Evolutionary conservation across 495 filamentous ascomycete species (phyloP), one percentile per base, ranked within the genome.

Genomic region (Tuber calosporum): DNA sequence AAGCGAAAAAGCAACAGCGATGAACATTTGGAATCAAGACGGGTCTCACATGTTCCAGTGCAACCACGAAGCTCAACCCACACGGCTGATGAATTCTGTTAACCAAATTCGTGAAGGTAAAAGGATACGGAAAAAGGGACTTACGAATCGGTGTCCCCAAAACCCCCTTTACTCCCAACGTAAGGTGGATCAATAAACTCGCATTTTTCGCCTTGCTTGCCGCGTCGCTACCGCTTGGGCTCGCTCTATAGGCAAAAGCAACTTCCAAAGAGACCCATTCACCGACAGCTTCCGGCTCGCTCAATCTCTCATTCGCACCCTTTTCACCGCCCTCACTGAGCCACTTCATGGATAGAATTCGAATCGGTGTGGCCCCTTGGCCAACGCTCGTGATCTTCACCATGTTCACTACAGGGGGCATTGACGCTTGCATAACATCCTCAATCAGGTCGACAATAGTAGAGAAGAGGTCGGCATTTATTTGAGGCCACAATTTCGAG

Each of bases 31-130:
- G 43, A 1, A 4, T 34, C 17, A 7, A 20, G 9, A 5, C 19
- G 45, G 39, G 36, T 37, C 74, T 20, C n/a, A 77, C 90, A 84
- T 30, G 86, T 89, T 17, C 90, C 88, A 7, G 91, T 86, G 34
- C 91, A 82, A 20, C 89, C 90, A 48, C 86, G 84, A 6, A 92
- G 84, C 77, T 92, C 90, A 67, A 91, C 90, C 90, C 90, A 92
- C 0, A 92, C 89, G 48, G 87, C 84, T 85, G 67, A 34, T 6
- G 69, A 34, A 17, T 37, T 39, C 9, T 30, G 58, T 82, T 69
- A 83, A 72, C 67, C 13, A 48, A 39, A 66, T 45, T 30, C 48
- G 74, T 76, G 77, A 74, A 73, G 87, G 89, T 7, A 90, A n/a
- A n/a, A 77, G 41, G 86, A 86, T 43, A 90, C 77, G 8, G 84